Base-by-base conservation (phyloP, 257 asterid genomes). In the Solanum piurae region DNA sequence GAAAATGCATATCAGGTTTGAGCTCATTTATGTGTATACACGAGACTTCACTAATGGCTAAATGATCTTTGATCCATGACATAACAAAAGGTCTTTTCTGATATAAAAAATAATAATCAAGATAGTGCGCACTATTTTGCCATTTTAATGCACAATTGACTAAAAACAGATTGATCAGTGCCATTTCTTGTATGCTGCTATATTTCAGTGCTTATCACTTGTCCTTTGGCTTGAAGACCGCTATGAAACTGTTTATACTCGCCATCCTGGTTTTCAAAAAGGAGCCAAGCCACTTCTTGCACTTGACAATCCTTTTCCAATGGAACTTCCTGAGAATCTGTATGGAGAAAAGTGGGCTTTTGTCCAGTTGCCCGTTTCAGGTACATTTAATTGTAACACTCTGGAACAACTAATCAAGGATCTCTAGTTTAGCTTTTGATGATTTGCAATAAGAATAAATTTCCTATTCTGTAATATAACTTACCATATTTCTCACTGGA, bases 161-260 rank as follows among this genome's bases (percentile, higher is more conserved):
- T 44, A 25, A 16, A 44, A 12, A 4, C 60, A 76, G 55, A 46
- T 13, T 44, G 52, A 44, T 44, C 52, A 11, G 52, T 44, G 52
- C 52, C 25, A 42, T 12, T 44, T 31, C 9, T 46, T 46, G 27
- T 79, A n/a, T 52, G 72, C 46, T 89, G 55, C 69, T 40, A 64
- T 73, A 74, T 88, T 87, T 83, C 95, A 97, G 99, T 97, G 99
- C 88, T 87, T 95, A 86, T 95, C 99, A 5, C 94, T 97, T 87
- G 92, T 94, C 87, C 91, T 97, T 83, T 97, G 99, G 99, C 97
- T 97, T 36, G 98, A 95, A 91, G 99, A 97, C 71, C 98, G 99
- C 42, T 97, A 93, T 62, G 95, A 95, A 90, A 94, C 95, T 38
- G 94, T 95, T 33, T 96, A 96, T 87, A 94, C 93, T 7, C 93